Evolutionary conservation across 306 rosid genomes (phyloP), one percentile per base, ranked within the genome.

Genomic region (Fragaria vesca): DNA sequence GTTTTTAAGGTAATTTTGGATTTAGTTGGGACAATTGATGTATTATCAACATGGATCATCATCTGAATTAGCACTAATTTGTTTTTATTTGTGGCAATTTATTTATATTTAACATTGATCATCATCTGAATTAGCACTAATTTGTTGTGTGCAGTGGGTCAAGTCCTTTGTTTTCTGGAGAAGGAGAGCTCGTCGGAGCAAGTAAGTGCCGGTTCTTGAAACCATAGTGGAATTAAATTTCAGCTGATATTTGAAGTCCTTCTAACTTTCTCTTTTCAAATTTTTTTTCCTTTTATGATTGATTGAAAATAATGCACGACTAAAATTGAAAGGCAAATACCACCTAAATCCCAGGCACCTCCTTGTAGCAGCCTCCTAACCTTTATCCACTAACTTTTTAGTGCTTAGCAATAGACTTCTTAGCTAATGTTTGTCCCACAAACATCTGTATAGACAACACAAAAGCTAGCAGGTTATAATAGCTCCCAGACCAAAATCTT

Each of bases 171-270:
- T 90, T 78, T 87, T 90, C 84, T 93, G 99, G 99, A 93, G 89
- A 83, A 91, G 84, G 86, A 90, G 69, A 84, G 90, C 96, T 51
- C 83, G 69, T 20, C 87, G 84, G 80, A 90, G 96, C 99, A 96
- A 91, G 99, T 96, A 91, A 90, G 99, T 85, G 80, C 78, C 68
- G 3, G 3, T 36, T 72, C 40, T 7, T 48, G 43, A 45, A 34
- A 32, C 73, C n/a, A 28, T 55, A 40, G 30, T 21, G 9, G 46
- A 52, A 47, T 52, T 40, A 52, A 42, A 38, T 18, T 69, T 74
- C 17, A 43, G 32, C 58, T 71, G 50, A 81, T 8, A 52, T 21
- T 4, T 32, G 20, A 26, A 16, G 68, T 42, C 45, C 15, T 26
- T 58, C 4, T 32, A 12, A 3, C 43, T 52, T 55, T 24, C 43